Evolutionary conservation across 2,329 filamentous ascomycete genomes (phyloP).

Genomic region (Aspergillus intermedius): DNA sequence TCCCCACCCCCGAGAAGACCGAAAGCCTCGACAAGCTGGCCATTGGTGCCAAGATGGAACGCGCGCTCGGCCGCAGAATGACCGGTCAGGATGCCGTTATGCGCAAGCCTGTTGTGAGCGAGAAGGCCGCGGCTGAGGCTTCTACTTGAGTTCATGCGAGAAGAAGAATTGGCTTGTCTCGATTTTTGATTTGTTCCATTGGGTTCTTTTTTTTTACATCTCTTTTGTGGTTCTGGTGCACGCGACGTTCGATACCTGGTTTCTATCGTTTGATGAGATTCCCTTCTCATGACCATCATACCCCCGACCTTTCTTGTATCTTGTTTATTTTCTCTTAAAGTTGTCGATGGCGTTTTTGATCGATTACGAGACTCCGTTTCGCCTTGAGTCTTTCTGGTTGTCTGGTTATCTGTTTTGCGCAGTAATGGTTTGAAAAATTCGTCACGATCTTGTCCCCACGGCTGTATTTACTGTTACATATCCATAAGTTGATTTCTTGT

Average conservation of each 20-base stretch:
- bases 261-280: not conserved
- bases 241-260: slow-evolving; percentile 9
- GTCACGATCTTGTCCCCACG: not conserved
- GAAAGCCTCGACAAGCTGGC: slow-evolving; percentile 80
- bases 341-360: slow-evolving; percentile 5
- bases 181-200: slow-evolving; percentile 12
- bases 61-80: slow-evolving; percentile 81
- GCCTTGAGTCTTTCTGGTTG: not conserved
- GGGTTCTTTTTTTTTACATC: slow-evolving; percentile 6
- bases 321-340: not conserved
- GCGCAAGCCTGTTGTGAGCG: slow-evolving; percentile 55
- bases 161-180: not conserved
- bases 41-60: slow-evolving; percentile 82
- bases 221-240: not conserved
- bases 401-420: not conserved
- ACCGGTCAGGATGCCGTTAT: slow-evolving; percentile 74
- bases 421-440: not conserved
- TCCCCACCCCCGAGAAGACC: slow-evolving; percentile 70
- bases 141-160: not conserved
- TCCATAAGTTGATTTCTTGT: not conserved
- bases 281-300: not conserved
- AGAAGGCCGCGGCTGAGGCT: slow-evolving; percentile 27
- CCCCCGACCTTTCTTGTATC: not conserved
- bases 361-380: not conserved
- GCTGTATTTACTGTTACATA: not conserved